Conservation (phyloP, 164 flowering plant species). For the Litsea cubeba region DNA sequence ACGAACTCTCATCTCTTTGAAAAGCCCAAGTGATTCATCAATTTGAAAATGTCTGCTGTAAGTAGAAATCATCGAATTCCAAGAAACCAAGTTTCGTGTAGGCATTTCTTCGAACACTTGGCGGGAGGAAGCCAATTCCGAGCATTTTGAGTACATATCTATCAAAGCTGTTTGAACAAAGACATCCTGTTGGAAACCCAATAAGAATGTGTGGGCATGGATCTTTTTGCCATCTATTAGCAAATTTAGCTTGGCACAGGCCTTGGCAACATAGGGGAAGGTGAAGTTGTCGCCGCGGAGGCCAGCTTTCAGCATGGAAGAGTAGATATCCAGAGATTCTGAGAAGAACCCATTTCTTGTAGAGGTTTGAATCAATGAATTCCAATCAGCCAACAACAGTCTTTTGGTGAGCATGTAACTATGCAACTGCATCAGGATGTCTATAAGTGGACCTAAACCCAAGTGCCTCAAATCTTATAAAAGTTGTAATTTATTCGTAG, state of each 20-base stretch:
- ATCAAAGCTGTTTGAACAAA: slow-evolving; percentile 35
- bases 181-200: slow-evolving; percentile 25
- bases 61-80: slow-evolving; percentile 34
- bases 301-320: slow-evolving; percentile 23
- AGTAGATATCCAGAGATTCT: slow-evolving; percentile 23
- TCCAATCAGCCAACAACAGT: slow-evolving; percentile 28
- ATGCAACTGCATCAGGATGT: slow-evolving; percentile 30
- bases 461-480: no score
- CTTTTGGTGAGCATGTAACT: slow-evolving; percentile 2
- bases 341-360: slow-evolving; percentile 19
- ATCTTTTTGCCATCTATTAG: slow-evolving; percentile 16
- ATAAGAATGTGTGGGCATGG: slow-evolving; percentile 23
- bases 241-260: slow-evolving; percentile 25
- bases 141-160: slow-evolving; percentile 26
- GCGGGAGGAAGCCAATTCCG: slow-evolving; percentile 16
- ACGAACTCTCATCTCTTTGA: slow-evolving; percentile 25
- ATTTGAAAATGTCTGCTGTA: slow-evolving; percentile 16
- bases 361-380: slow-evolving; percentile 27
- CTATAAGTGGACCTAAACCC: no score
- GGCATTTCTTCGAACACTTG: slow-evolving; percentile 39
- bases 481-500: no score
- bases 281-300: slow-evolving; percentile 29
- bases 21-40: slow-evolving; percentile 19
- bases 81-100: slow-evolving; percentile 22
- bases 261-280: slow-evolving; percentile 28